These are phyloP conservation scores for Fusarium papillatum DNA, from an alignment of 2,329 filamentous ascomycete species.

Conservation along the genomic window DNA sequence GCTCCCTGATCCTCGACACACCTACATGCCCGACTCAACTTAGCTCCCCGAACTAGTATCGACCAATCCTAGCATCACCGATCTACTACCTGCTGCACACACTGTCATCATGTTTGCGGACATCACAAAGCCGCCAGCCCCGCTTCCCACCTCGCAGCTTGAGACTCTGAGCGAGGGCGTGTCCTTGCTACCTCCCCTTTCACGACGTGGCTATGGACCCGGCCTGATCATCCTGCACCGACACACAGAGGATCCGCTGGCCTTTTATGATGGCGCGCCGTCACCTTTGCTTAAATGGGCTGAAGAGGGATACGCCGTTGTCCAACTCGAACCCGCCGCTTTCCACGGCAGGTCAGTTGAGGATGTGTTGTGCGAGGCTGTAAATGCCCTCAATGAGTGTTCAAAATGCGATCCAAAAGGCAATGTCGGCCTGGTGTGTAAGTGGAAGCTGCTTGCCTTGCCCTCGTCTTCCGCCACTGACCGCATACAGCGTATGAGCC, in stretches of 20 bases:
- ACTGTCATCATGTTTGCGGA: conserved; percentile 38
- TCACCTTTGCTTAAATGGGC: neutral
- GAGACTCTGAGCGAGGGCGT: conserved; percentile 32
- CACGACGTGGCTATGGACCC: conserved; percentile 52
- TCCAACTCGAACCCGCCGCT: neutral
- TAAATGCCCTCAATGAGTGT: neutral
- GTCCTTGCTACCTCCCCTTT: conserved; percentile 49
- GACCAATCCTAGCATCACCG: neutral
- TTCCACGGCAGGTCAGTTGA: neutral
- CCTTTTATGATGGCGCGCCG: conserved; percentile 19
- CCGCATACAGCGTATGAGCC: neutral
- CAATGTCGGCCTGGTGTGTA: neutral
- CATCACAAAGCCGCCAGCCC: conserved; percentile 42
- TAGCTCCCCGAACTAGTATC: neutral
- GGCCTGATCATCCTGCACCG: conserved; percentile 50
- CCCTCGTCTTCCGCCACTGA: neutral
- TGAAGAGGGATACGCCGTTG: neutral
- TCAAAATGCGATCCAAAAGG: neutral
- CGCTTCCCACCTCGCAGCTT: conserved; percentile 40
- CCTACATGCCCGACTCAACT: neutral
- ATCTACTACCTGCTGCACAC: neutral
- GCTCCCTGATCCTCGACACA: neutral
- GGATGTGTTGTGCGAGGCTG: neutral
- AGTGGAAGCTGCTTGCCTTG: neutral
- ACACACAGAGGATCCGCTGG: conserved; percentile 3